phyloP scores from a whole-genome alignment of 2,329 filamentous ascomycete species.

The Phaeosphaeriaceae sp. region DNA sequence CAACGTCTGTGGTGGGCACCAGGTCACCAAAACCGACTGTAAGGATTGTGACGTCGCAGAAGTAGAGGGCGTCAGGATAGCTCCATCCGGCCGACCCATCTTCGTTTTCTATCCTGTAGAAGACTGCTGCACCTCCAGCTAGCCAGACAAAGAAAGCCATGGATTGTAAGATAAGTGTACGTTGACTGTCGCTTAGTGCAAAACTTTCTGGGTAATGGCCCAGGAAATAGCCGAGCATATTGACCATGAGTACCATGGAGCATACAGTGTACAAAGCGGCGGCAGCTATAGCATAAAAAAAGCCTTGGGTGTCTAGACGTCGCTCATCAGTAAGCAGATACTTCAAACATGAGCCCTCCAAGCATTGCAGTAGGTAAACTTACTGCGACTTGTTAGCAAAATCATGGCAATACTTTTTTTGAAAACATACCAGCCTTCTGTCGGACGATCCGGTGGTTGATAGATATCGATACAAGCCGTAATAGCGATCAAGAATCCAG shows the following conservation, averaged over 20 bases:
- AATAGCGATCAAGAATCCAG: slow-evolving; percentile 68
- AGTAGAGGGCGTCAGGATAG: slow-evolving; percentile 72
- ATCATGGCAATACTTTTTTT: neutral
- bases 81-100: slow-evolving; percentile 63
- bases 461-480: slow-evolving; percentile 72
- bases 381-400: slow-evolving; percentile 1
- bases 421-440: slow-evolving; percentile 53
- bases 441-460: slow-evolving; percentile 54
- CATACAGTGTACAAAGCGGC: slow-evolving; percentile 81
- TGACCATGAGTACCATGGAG: slow-evolving; percentile 77
- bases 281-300: slow-evolving; percentile 84
- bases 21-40: slow-evolving; percentile 60
- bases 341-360: neutral
- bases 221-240: slow-evolving; percentile 77
- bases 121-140: slow-evolving; percentile 77
- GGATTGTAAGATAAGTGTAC: slow-evolving; percentile 89
- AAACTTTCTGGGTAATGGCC: slow-evolving; percentile 83
- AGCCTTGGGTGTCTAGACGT: slow-evolving; percentile 72
- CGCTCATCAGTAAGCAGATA: neutral
- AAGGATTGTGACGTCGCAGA: slow-evolving; percentile 52
- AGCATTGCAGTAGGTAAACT: neutral
- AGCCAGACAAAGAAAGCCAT: slow-evolving; percentile 86
- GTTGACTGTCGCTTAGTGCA: slow-evolving; percentile 76
- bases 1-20: slow-evolving; percentile 62
- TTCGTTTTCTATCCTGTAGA: slow-evolving; percentile 68